phyloP scores from a whole-genome alignment of 495 filamentous ascomycete genomes.

The Penicillium dipodomyicola region DNA sequence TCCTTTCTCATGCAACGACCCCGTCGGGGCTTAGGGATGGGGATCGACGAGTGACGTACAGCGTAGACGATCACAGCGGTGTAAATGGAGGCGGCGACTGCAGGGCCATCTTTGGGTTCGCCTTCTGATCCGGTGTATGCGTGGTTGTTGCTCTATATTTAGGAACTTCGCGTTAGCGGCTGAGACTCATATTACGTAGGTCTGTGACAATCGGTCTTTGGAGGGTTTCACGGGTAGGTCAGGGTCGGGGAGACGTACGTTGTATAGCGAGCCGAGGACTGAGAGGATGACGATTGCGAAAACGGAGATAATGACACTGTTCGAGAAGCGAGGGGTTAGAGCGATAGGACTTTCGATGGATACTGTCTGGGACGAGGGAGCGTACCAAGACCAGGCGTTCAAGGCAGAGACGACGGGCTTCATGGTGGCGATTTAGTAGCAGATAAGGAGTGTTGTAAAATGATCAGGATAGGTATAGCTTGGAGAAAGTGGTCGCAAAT shows the following conservation, averaged over 20 bases:
- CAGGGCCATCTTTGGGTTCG: constrained; percentile 69
- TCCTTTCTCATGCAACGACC: neutral
- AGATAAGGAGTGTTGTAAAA: constrained; percentile 3
- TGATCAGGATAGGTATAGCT: neutral
- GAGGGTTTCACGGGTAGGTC: neutral
- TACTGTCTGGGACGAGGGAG: constrained; percentile 11
- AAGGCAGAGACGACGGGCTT: constrained; percentile 86
- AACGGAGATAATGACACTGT: constrained; percentile 79
- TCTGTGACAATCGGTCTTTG: constrained; percentile 13
- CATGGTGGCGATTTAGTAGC: constrained; percentile 54
- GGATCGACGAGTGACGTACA: constrained; percentile 56
- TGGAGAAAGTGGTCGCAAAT: neutral
- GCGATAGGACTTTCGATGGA: neutral
- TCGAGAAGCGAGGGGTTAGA: constrained; percentile 15
- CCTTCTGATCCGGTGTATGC: constrained; percentile 72
- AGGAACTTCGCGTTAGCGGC: constrained; percentile 12
- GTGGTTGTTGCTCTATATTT: constrained; percentile 63
- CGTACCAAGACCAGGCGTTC: constrained; percentile 91
- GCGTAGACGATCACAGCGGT: constrained; percentile 80
- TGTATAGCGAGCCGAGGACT: constrained; percentile 76
- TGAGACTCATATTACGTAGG: neutral
- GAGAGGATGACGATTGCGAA: constrained; percentile 88
- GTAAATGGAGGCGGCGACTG: constrained; percentile 80
- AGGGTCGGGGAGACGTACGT: constrained; percentile 40
- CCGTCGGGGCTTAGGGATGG: neutral